Evolutionary conservation across 148 eudicot species (phyloP).

Genomic region (Nepenthes gracilis): DNA sequence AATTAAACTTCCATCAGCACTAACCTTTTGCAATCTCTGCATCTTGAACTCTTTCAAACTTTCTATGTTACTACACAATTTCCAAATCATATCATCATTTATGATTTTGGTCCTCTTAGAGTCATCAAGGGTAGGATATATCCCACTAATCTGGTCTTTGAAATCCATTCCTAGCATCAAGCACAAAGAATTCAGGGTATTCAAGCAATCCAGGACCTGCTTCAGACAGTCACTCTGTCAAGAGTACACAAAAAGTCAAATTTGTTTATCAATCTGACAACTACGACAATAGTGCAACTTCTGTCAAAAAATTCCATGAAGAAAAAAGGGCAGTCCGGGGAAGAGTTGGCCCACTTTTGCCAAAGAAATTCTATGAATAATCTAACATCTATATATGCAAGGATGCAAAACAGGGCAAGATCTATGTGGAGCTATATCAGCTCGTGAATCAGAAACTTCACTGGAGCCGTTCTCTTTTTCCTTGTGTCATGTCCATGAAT

Average conservation of each 20-base stretch:
- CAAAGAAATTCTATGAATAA: too few relatives aligned
- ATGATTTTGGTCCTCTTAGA: conserved; percentile 27
- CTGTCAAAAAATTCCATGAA: neutral
- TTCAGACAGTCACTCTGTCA: conserved; percentile 62
- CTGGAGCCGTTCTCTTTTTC: too few relatives aligned
- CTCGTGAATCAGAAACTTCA: too few relatives aligned
- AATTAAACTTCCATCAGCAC: conserved; percentile 5
- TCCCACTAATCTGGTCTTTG: conserved; percentile 27
- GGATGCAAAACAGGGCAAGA: too few relatives aligned
- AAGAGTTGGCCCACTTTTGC: too few relatives aligned
- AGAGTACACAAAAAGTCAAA: neutral
- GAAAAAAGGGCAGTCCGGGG: too few relatives aligned
- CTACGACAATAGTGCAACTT: neutral
- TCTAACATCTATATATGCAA: too few relatives aligned
- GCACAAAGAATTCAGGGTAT: conserved; percentile 43
- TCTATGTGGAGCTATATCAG: too few relatives aligned
- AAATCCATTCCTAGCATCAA: conserved; percentile 67
- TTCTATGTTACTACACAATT: conserved; percentile 33
- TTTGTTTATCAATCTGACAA: neutral
- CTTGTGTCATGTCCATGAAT: too few relatives aligned
- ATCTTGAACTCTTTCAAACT: conserved; percentile 41
- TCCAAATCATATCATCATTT: conserved; percentile 35
- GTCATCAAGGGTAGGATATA: conserved; percentile 60
- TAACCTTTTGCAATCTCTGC: conserved; percentile 53
- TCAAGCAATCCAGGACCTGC: conserved; percentile 44